Evolutionary conservation across 208 protist genomes (phyloP).

Genomic region (Trichomonas vaginalis): DNA sequence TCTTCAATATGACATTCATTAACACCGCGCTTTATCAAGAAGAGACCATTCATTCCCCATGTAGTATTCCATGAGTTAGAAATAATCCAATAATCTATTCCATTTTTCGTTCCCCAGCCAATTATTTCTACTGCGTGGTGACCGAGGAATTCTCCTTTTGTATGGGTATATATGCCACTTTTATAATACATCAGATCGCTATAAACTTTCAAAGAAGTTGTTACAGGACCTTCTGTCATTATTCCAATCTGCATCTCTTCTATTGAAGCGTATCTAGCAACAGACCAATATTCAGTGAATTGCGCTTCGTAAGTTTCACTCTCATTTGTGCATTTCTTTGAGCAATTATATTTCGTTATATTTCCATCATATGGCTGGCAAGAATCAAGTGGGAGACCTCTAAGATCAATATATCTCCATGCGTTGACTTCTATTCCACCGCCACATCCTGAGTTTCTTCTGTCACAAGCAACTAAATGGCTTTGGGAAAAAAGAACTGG

Average conservation of each 20-base stretch:
- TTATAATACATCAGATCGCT: conserved; percentile 36
- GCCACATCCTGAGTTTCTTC: conserved; percentile 16
- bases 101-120: conserved; percentile 37
- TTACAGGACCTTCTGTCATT: conserved; percentile 30
- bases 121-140: conserved; percentile 38
- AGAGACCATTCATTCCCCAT: conserved; percentile 25
- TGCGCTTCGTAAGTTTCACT: background rate
- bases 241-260: conserved; percentile 29
- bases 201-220: conserved; percentile 36
- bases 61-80: conserved; percentile 25
- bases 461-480: conserved; percentile 13
- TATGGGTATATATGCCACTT: conserved; percentile 35
- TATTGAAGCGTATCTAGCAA: background rate
- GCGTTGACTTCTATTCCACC: conserved; percentile 3
- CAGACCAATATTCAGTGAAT: background rate
- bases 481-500: background rate
- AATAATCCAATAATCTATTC: conserved; percentile 26
- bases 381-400: background rate
- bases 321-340: background rate
- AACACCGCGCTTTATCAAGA: conserved; percentile 22
- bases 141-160: conserved; percentile 20
- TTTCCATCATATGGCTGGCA: background rate
- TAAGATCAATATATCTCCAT: conserved; percentile 19
- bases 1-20: conserved; percentile 43
- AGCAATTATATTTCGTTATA: background rate